Evolutionary conservation across 805 yeast species (phyloP).

Genomic region (Ogataea dorogensis): DNA sequence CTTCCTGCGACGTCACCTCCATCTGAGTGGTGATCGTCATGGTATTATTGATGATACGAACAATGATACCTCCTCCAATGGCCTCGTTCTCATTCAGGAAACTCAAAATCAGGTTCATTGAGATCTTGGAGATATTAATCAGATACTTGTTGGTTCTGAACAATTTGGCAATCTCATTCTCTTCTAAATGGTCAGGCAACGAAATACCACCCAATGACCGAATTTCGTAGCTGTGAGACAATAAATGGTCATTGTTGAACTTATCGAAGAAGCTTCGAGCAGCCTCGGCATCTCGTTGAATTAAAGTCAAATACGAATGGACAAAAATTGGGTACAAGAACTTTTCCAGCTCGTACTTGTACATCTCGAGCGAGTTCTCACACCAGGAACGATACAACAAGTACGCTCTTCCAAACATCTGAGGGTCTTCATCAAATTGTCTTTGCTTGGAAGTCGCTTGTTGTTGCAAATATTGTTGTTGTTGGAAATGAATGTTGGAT

Average conservation of each 20-base stretch:
- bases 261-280: constrained; percentile 77
- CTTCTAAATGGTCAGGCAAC: constrained; percentile 75
- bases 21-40: constrained; percentile 51
- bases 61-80: constrained; percentile 84
- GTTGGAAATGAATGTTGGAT: constrained; percentile 34
- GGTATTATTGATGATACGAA: constrained; percentile 82
- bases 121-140: constrained; percentile 75
- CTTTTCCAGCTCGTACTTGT: constrained; percentile 81
- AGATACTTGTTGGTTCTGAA: constrained; percentile 73
- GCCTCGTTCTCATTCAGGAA: constrained; percentile 90
- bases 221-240: constrained; percentile 77
- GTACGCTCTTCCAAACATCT: constrained; percentile 76
- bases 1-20: constrained; percentile 42
- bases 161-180: constrained; percentile 76
- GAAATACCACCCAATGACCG: constrained; percentile 70
- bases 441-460: constrained; percentile 30
- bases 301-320: constrained; percentile 79
- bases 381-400: constrained; percentile 82
- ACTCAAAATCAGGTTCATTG: constrained; percentile 78
- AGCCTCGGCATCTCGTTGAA: constrained; percentile 55
- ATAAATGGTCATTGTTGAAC: constrained; percentile 67
- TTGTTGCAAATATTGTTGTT: constrained; percentile 29
- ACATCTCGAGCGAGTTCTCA: constrained; percentile 85
- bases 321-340: constrained; percentile 90
- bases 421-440: constrained; percentile 58